Evolutionary conservation across 176 grass and related monocot species (phyloP).

Genomic region (Canna indica): DNA sequence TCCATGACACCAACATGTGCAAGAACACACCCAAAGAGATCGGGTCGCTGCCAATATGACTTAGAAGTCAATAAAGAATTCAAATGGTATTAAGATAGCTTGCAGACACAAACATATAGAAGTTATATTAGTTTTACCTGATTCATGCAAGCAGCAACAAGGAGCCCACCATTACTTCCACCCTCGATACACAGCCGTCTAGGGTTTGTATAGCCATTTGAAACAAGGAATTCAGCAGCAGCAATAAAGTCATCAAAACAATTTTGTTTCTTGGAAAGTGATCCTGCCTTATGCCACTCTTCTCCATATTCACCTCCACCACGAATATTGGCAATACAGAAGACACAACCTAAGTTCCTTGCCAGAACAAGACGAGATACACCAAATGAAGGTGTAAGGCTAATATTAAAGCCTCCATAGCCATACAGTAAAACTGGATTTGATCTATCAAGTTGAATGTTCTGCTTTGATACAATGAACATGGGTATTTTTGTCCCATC

Average conservation of each 20-base stretch:
- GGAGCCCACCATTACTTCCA: slow-evolving; percentile 88
- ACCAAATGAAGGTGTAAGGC: slow-evolving; percentile 68
- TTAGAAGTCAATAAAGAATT: neutral
- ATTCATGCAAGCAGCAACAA: slow-evolving; percentile 88
- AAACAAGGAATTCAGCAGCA: slow-evolving; percentile 66
- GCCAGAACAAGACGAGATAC: slow-evolving; percentile 58
- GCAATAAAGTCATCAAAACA: slow-evolving; percentile 92
- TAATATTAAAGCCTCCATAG: slow-evolving; percentile 89
- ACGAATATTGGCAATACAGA: slow-evolving; percentile 83
- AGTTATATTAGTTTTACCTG: slow-evolving; percentile 32
- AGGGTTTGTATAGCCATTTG: slow-evolving; percentile 52
- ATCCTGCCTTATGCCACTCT: slow-evolving; percentile 96
- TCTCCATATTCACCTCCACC: slow-evolving; percentile 97
- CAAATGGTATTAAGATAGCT: neutral
- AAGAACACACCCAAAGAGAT: slow-evolving; percentile 92
- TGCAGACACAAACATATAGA: neutral
- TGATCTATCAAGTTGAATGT: slow-evolving; percentile 64
- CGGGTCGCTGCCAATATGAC: slow-evolving; percentile 46
- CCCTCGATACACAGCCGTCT: slow-evolving; percentile 82
- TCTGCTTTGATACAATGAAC: slow-evolving; percentile 76
- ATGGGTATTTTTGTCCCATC: slow-evolving; percentile 85
- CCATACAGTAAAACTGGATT: slow-evolving; percentile 83
- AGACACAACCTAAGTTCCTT: slow-evolving; percentile 55
- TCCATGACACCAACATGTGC: slow-evolving; percentile 98
- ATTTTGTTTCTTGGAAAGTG: slow-evolving; percentile 81